Evolutionary conservation across 371 early-diverging fungal species (phyloP), one percentile per base, ranked within the genome.

Genomic region (Mucor indicus): DNA sequence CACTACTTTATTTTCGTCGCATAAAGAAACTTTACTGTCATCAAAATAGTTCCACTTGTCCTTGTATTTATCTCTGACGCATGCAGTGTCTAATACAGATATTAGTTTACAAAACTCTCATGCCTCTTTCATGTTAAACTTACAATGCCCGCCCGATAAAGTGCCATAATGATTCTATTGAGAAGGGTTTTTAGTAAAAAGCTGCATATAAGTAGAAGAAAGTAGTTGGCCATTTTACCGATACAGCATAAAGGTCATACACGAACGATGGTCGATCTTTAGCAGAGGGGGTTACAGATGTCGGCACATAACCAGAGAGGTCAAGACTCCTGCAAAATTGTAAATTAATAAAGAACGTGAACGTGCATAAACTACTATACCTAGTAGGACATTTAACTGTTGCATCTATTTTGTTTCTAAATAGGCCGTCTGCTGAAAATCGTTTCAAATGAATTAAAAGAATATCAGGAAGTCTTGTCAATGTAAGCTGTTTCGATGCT

Each of bases 21-120:
- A 80, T 0, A 72, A 67, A 1, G 86, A 81, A 12, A 93, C 85
- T 20, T 90, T 67, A 23, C 92, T 85, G 66, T 98, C 98, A 64
- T 97, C 95, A 75, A 95, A 95, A 52, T 87, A 80, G 61, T 86
- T 88, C 98, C 98, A 98, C 62, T 87, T 79, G 16, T 80, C 74
- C 6, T 83, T 77, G 46, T 85, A 74, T 5, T 84, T 84, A 55
- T 89, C 87, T 40, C 87, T 72, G 2, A 96, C 92, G 52, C 83
- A 84, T 1, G 97, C 95, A n/a, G 96, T 98, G 53, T 98, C 82
- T 80, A 1, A 67, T 69, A 1, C 83, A 30, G 27, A 27, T 7
- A 41, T 16, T 13, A 79, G 78, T 60, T 82, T 85, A 94, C 95
- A 94, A 63, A 85, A 80, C 16, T 75, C 72, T 3, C 82, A 75